Evolutionary conservation across 371 early-diverging fungal genomes (phyloP), one percentile per base, ranked within the genome.

Genomic region (Apophysomyces ossiformis): DNA sequence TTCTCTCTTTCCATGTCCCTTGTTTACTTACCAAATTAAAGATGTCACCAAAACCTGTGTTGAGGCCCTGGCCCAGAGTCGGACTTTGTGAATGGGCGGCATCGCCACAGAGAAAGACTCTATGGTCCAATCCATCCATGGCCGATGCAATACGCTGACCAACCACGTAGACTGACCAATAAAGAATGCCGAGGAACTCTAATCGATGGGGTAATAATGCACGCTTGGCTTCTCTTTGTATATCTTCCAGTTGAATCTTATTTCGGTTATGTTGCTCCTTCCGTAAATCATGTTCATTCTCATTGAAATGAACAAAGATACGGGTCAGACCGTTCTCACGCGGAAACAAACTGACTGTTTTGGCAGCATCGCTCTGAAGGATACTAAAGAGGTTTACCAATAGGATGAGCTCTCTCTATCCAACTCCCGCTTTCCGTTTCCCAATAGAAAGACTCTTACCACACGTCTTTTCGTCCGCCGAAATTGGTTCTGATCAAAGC

Each of bases 71-170:
- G 32, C 81, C 81, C 5, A 78, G 69, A 2, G 81, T 81, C 16
- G 81, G 81, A 26, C 78, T 78, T 54, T 78, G 81, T 39, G 76
- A 76, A 56, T 81, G 81, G 5, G 78, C 78, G 63, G 82, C 76
- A 69, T 82, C 82, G 46, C 82, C 82, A 68, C 75, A 75, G 7
- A 82, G 62, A 32, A 82, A 79, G 1, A 79, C 73, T 0, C 79
- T 61, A 32, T 67, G 57, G 39, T 75, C 65, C 54, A 74, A 70
- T 6, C 75, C 73, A 62, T 71, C 70, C 60, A 81, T 63, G 43
- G 45, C 56, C 7, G 71, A 64, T 36, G 79, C 82, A 57, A 66
- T 63, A 1, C 79, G 70, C 44, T 81, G 82, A 6, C 82, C 82
- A 6, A 81, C 82, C 2, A 81, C 77, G 61, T 81, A 81, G 0